These are phyloP conservation scores for Ophiosphaerella herpotricha DNA, from an alignment of 2,329 filamentous ascomycete genomes.

Conservation along the genomic window DNA sequence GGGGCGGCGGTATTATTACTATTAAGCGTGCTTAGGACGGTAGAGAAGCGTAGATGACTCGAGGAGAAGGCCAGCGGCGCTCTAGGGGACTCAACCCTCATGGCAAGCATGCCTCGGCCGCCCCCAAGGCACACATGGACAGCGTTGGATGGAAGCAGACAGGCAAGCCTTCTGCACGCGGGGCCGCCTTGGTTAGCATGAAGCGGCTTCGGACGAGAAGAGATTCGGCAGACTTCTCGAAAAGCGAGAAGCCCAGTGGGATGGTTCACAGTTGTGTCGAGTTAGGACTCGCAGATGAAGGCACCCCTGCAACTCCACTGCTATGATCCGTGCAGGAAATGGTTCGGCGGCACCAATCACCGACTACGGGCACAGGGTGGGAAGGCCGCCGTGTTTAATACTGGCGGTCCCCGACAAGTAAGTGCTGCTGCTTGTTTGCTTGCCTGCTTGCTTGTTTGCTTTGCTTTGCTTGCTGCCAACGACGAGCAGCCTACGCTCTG, in stretches of 20 bases:
- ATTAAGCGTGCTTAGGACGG: not conserved
- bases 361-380: constrained; percentile 17
- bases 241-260: constrained; percentile 21
- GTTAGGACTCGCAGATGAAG: constrained; percentile 33
- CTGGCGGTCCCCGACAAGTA: constrained; percentile 31
- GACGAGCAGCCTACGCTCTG: not conserved
- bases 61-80: not conserved
- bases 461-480: constrained; percentile 14
- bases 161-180: not conserved
- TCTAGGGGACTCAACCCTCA: not conserved
- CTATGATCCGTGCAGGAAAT: constrained; percentile 26
- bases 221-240: constrained; percentile 30
- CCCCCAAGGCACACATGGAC: not conserved
- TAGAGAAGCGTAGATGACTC: too few species aligned
- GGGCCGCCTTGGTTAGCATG: not conserved
- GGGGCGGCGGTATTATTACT: not conserved
- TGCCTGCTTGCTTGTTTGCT: constrained; percentile 1
- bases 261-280: constrained; percentile 30
- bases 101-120: not conserved
- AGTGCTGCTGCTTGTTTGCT: constrained; percentile 20
- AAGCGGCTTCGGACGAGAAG: constrained; percentile 20
- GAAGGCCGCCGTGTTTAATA: constrained; percentile 34
- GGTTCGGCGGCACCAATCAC: constrained; percentile 29
- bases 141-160: not conserved
- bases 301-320: constrained; percentile 25